Conservation (phyloP, 1,284 basidiomycete genomes). For the Cystobasidiaceae sp. region DNA sequence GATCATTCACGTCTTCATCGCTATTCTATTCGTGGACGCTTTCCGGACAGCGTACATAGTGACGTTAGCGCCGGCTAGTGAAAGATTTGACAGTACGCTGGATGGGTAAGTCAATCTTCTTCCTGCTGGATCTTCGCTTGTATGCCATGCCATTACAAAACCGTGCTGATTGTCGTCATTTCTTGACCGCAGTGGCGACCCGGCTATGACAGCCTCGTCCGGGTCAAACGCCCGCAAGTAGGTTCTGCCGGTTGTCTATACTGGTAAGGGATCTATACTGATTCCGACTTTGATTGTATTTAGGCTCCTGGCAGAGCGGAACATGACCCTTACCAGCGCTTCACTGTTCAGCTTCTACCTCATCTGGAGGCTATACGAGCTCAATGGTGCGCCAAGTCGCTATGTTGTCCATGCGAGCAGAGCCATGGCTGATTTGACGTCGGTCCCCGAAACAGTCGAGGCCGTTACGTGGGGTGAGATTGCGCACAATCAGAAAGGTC, state of each 20-base stretch:
- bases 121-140: not conserved
- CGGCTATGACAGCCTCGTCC: constrained; percentile 10
- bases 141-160: not conserved
- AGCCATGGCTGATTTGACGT: not conserved
- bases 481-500: no score
- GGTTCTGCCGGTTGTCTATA: not conserved
- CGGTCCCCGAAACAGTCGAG: no score
- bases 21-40: constrained; percentile 21
- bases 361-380: constrained; percentile 23
- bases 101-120: constrained; percentile 15
- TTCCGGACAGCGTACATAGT: constrained; percentile 24
- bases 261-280: not conserved
- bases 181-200: constrained; percentile 2
- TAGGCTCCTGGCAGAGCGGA: constrained; percentile 28
- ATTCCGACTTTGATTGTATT: not conserved
- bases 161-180: not conserved
- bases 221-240: constrained; percentile 19
- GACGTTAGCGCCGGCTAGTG: constrained; percentile 5
- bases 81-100: constrained; percentile 18
- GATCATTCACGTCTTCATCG: constrained; percentile 26
- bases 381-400: not conserved
- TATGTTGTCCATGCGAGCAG: not conserved
- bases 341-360: constrained; percentile 26
- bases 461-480: constrained; percentile 18
- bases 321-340: constrained; percentile 19